A percentile compares a stretch with the other conserved stretches of the same genome.
phyloP scores from a whole-genome alignment of 768 basidiomycete species.

The Suillus clintonianus region DNA sequence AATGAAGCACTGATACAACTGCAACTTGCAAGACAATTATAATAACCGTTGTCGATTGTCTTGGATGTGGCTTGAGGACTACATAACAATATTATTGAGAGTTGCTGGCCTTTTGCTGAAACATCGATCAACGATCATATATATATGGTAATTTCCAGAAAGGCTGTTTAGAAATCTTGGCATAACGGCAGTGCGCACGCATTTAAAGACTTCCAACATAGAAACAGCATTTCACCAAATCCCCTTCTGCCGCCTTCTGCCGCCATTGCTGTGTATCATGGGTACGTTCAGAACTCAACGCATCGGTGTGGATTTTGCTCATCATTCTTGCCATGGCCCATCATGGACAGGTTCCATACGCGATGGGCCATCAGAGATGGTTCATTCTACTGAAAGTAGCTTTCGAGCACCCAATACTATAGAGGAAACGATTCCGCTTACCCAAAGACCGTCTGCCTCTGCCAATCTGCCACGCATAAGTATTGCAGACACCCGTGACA shows the following conservation, averaged over 20 bases:
- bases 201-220: not conserved
- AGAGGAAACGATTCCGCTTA: not conserved
- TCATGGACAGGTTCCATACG: not conserved
- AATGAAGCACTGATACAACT: not conserved
- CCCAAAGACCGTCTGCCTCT: not conserved
- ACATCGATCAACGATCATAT: not conserved
- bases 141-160: slow-evolving; percentile 1
- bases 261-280: not conserved
- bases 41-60: not conserved
- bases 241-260: not conserved
- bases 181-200: not conserved
- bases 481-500: not conserved
- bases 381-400: not conserved
- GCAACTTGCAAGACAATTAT: not conserved
- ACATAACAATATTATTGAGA: not conserved
- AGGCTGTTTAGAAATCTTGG: not conserved
- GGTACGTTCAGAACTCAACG: not conserved
- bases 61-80: not conserved
- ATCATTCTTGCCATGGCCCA: not conserved
- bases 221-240: not conserved
- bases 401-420: not conserved
- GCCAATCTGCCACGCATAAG: not conserved
- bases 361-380: not conserved
- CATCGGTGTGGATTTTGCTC: not conserved
- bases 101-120: not conserved